Evolutionary conservation across 1,284 basidiomycete species (phyloP), one percentile per base, ranked within the genome.

Genomic region (Sparassis latifolia): DNA sequence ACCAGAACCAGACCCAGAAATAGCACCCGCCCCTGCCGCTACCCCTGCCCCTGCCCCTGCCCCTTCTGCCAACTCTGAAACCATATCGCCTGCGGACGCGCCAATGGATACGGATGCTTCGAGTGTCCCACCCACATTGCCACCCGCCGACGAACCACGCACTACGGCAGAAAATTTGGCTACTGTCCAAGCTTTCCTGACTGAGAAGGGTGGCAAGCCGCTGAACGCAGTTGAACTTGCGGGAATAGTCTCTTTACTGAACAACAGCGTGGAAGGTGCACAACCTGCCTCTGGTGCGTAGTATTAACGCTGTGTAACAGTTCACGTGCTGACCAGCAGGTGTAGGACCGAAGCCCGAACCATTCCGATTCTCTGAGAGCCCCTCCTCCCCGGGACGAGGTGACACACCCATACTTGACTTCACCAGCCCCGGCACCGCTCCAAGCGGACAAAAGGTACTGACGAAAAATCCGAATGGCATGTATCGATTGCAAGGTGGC

Each of bases 381-480:
- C 65, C 70, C 1, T 65, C 70, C 2, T 72, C 71, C 2, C 77
- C 78, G 32, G 65, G 66, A 27, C 76, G 73, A 32, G 71, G 66
- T 42, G 66, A 65, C 38, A 74, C 76, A 9, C 76, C 77, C 12
- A 63, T 59, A 9, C 57, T 62, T 48, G 62, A 59, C 45, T 46
- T 62, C 43, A 57, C 60, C 30, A 58, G 62, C 53, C 56, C 67
- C 43, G 58, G 54, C 20, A 47, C 51, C 30, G 29, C 56, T 9
- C 48, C 49, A 29, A 61, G 70, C 10, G 68, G 78, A 5, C 70
- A 72, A 28, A 81, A 76, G 61, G 79, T 74, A 9, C 67, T 88
- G 6, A 60, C 73, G n/a, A 77, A 71, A 63, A 89, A 88, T 60
- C 86, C 85, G 0, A 88, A 88, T 62, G 85, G 85, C 12, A 60